Evolutionary conservation across 306 rosid species (phyloP), one percentile per base, ranked within the genome.

Genomic region (Hippophae rhamnoides): DNA sequence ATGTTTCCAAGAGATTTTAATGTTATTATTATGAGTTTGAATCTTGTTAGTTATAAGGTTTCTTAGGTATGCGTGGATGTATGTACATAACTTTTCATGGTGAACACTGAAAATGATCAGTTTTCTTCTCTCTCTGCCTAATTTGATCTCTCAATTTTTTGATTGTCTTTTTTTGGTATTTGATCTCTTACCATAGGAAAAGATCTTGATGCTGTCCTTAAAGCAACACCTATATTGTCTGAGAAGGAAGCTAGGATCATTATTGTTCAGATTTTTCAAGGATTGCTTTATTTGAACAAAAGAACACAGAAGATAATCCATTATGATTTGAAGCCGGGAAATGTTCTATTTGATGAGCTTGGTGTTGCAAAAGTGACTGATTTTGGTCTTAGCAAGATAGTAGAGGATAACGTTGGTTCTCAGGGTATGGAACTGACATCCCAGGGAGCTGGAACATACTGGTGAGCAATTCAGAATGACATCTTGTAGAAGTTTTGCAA

Each of bases 381-480:
- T 74, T 93, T 93, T 77, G 99, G 99, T 80, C 97, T 93, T 58
- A 93, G 99, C 79, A 93, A 93, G 84, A 89, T 93, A 60, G 97
- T 93, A 71, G 99, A 93, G 72, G 81, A 84, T 79, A 80, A 93
- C 64, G 99, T 89, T 58, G 99, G 99, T 79, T 93, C 97, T 60
- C 97, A 86, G 89, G 97, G 99, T 47, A 93, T 93, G 99, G 99
- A 93, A 77, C 97, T 93, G 62, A 93, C 99, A 54, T 93, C 99
- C 27, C 99, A 93, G 79, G 99, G 99, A 44, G 99, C 99, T 72
- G 99, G 99, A 65, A 93, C 97, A 64, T 93, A 93, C 76, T 93
- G 99, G 99, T 93, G 73, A 77, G 90, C 72, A 69, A 50, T 59
- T 47, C 55, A 66, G 43, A 56, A 74, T 65, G 61, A 44, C 50